phyloP scores from a whole-genome alignment of 2,329 filamentous ascomycete genomes.

The Epichloe brachyelytri region DNA sequence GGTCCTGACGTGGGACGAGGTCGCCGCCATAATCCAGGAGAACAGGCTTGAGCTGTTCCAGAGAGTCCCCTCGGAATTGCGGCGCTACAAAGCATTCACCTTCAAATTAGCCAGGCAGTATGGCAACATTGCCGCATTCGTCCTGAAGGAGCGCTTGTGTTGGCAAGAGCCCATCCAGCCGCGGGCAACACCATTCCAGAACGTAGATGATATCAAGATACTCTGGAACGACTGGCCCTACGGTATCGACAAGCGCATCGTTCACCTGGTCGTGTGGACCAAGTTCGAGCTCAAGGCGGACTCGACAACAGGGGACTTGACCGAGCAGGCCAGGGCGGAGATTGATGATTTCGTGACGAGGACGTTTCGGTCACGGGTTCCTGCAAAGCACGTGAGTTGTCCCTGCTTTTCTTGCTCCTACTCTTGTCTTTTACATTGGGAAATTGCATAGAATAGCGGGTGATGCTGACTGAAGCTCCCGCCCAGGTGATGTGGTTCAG shows the following conservation, averaged over 20 bases:
- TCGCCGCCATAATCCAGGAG: constrained; percentile 44
- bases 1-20: constrained; percentile 55
- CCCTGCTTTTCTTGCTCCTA: neutral
- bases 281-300: constrained; percentile 73
- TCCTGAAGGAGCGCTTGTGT: constrained; percentile 54
- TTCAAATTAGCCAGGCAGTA: constrained; percentile 50
- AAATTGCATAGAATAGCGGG: neutral
- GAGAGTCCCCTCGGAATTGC: constrained; percentile 61
- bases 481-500: constrained; percentile 35
- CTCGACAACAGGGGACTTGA: constrained; percentile 50
- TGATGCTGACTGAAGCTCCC: neutral
- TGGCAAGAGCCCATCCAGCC: constrained; percentile 44
- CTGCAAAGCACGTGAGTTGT: constrained; percentile 37
- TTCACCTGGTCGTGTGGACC: constrained; percentile 85
- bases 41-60: constrained; percentile 69
- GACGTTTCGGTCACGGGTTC: constrained; percentile 47
- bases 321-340: constrained; percentile 43
- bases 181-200: constrained; percentile 27
- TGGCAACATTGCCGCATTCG: constrained; percentile 67
- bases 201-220: constrained; percentile 52
- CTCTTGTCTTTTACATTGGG: neutral
- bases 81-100: constrained; percentile 63
- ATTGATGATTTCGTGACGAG: constrained; percentile 59
- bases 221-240: constrained; percentile 93
- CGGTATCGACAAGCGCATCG: constrained; percentile 62